phyloP scores from a whole-genome alignment of 2,329 filamentous ascomycete species.

The Hawksworthiomyces lignivorus region DNA sequence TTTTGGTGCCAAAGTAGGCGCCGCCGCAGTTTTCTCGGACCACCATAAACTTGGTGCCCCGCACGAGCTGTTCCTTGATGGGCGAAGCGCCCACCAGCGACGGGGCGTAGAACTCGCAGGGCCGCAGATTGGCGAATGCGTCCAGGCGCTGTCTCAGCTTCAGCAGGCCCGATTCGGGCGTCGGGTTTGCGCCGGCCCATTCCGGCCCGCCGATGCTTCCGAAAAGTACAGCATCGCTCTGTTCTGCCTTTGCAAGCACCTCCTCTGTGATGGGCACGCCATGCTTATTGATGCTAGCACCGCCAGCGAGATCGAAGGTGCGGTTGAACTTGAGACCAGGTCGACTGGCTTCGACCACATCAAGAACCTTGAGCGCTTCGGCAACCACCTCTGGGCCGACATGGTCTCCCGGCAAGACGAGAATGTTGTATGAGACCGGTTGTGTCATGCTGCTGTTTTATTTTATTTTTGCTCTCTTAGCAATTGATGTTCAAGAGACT shows the following conservation, averaged over 20 bases:
- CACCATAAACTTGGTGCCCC: constrained; percentile 39
- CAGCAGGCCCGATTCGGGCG: constrained; percentile 37
- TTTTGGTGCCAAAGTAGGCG: constrained; percentile 41
- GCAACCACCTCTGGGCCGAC: constrained; percentile 39
- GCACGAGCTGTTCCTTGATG: constrained; percentile 35
- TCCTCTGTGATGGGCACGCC: constrained; percentile 34
- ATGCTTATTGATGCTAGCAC: constrained; percentile 36
- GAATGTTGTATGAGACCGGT: constrained; percentile 21
- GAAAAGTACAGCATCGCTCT: constrained; percentile 38
- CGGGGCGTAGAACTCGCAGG: constrained; percentile 37
- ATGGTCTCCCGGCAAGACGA: constrained; percentile 39
- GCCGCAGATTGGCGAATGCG: constrained; percentile 43
- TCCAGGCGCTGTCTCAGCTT: constrained; percentile 32
- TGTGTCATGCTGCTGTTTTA: too few relatives aligned
- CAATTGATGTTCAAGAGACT: too few relatives aligned
- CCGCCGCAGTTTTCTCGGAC: constrained; percentile 44
- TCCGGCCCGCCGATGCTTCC: constrained; percentile 41
- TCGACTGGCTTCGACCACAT: constrained; percentile 28
- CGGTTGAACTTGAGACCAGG: constrained; percentile 23
- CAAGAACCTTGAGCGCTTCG: constrained; percentile 39
- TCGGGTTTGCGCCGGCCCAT: constrained; percentile 32
- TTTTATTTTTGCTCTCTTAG: too few relatives aligned
- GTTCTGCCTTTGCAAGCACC: constrained; percentile 31
- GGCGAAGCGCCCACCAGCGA: constrained; percentile 29
- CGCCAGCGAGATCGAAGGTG: constrained; percentile 20